A percentile compares a stretch with the other conserved stretches of the same genome.
Conservation (phyloP, 495 filamentous ascomycete genomes). For the Tuber calosporum region DNA sequence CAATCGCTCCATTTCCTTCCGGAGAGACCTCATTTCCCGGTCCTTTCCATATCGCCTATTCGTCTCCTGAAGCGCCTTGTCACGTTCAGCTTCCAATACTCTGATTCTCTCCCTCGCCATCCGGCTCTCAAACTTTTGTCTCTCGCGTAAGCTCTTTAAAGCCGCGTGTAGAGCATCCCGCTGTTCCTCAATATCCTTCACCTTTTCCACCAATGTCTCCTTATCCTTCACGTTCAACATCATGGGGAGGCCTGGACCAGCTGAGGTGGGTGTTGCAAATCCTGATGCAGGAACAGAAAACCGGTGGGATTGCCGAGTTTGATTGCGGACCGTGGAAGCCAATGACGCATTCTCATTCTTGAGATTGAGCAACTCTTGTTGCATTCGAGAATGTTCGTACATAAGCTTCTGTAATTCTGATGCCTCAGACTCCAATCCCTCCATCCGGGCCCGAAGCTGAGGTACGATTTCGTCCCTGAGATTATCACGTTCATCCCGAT, state of each 20-base stretch:
- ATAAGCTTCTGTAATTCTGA: constrained; percentile 59
- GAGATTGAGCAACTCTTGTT: constrained; percentile 68
- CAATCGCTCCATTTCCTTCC: constrained; percentile 76
- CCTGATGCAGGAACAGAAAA: constrained; percentile 28
- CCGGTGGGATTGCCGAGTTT: constrained; percentile 22
- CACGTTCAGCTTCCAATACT: constrained; percentile 68
- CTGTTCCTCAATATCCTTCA: constrained; percentile 89
- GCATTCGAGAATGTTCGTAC: constrained; percentile 69
- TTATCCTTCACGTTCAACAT: constrained; percentile 35
- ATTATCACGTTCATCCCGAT: constrained; percentile 83
- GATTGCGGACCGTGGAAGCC: constrained; percentile 21
- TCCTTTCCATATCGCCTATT: constrained; percentile 72
- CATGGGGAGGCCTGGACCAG: constrained; percentile 13
- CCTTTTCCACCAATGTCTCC: constrained; percentile 67
- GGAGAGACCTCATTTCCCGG: constrained; percentile 66
- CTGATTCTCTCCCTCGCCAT: constrained; percentile 71
- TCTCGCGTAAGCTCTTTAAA: constrained; percentile 74
- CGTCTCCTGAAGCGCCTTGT: constrained; percentile 60
- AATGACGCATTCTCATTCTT: constrained; percentile 59
- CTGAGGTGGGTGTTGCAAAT: constrained; percentile 31
- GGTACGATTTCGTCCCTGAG: constrained; percentile 80
- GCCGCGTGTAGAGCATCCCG: constrained; percentile 85
- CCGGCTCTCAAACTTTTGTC: constrained; percentile 71
- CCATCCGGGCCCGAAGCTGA: constrained; percentile 61
- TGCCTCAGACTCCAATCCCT: constrained; percentile 65